Evolutionary conservation across 2,329 filamentous ascomycete species (phyloP), one percentile per base, ranked within the genome.

Genomic region (Ascochyta lentis): DNA sequence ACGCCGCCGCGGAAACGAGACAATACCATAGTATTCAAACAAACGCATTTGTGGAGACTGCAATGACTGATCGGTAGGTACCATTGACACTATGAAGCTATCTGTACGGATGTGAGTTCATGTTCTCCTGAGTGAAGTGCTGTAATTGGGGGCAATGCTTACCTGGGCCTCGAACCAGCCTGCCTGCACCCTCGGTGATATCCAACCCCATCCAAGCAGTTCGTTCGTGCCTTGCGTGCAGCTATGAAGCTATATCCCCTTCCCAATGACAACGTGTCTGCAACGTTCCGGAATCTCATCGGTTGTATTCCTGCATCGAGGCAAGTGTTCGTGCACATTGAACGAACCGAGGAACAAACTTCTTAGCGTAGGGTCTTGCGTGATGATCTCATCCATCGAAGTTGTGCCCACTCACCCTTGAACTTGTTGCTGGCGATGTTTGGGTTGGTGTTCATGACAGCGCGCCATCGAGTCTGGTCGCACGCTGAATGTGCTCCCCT

Each of bases 81-180:
- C n/a, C 15, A 22, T 40, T 33, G 16, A 16, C 15, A 44, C 50
- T 33, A 34, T 13, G 8, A 16, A 38, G n/a, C 39, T 43, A 49
- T 34, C 44, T 54, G 33, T 27, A 12, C n/a, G 12, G n/a, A 12
- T 38, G 39, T 54, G 9, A 54, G 45, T 48, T 8, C 34, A 1
- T 10, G 29, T 33, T n/a, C 9, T 19, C 15, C 3, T 9, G 13
- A 33, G 23, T 27, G 33, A 39, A 22, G 33, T 43, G 31, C 38
- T 33, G n/a, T 26, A 24, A 35, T 23, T 8, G 47, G 15, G 31
- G 24, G 13, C 12, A 22, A 27, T 48, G 44, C 44, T 49, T 49
- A 44, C 51, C 33, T 49, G 4, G 16, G 26, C 15, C 24, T 37
- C 33, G 15, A 38, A 4, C 13, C 19, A 24, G 12, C 6, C 16